Evolutionary conservation across 1,284 basidiomycete species (phyloP).

Genomic region (Laetiporus sulphureus): DNA sequence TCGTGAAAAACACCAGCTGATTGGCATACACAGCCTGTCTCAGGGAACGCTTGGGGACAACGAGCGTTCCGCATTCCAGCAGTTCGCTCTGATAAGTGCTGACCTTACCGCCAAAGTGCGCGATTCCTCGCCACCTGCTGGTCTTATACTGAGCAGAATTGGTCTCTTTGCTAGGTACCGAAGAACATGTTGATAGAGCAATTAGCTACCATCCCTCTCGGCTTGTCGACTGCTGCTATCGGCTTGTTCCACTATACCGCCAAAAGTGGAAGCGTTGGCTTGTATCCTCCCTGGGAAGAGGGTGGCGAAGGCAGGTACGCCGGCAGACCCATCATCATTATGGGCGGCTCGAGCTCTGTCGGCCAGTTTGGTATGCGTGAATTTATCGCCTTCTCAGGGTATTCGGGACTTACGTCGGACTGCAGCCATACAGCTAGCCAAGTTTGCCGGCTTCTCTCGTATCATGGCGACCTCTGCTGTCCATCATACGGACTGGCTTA

Average conservation of each 20-base stretch:
- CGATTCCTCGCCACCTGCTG: slow-evolving; percentile 9
- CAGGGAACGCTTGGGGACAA: slow-evolving; percentile 1
- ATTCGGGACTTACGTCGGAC: slow-evolving; percentile 26
- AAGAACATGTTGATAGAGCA: slow-evolving; percentile 19
- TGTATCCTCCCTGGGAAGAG: slow-evolving; percentile 23
- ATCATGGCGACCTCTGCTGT: slow-evolving; percentile 43
- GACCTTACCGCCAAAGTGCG: slow-evolving; percentile 19
- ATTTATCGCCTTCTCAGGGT: slow-evolving; percentile 30
- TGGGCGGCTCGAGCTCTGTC: slow-evolving; percentile 30
- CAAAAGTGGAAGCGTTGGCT: slow-evolving; percentile 23
- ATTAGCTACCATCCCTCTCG: slow-evolving; percentile 31
- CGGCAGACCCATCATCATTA: slow-evolving; percentile 28
- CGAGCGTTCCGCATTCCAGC: slow-evolving; percentile 19
- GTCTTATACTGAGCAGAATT: slow-evolving; percentile 19
- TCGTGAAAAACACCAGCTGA: not conserved
- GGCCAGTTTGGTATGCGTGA: slow-evolving; percentile 27
- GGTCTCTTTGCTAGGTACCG: slow-evolving; percentile 29
- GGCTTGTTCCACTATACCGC: slow-evolving; percentile 30
- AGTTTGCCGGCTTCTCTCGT: slow-evolving; percentile 39
- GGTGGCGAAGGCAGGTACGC: slow-evolving; percentile 30
- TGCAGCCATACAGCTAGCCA: slow-evolving; percentile 36
- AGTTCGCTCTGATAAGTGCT: slow-evolving; percentile 18
- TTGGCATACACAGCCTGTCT: not conserved
- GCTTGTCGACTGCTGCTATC: slow-evolving; percentile 31
- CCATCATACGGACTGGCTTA: slow-evolving; percentile 33